Base-by-base conservation (phyloP, 176 grass and related monocot genomes). In the Lolium rigidum region DNA sequence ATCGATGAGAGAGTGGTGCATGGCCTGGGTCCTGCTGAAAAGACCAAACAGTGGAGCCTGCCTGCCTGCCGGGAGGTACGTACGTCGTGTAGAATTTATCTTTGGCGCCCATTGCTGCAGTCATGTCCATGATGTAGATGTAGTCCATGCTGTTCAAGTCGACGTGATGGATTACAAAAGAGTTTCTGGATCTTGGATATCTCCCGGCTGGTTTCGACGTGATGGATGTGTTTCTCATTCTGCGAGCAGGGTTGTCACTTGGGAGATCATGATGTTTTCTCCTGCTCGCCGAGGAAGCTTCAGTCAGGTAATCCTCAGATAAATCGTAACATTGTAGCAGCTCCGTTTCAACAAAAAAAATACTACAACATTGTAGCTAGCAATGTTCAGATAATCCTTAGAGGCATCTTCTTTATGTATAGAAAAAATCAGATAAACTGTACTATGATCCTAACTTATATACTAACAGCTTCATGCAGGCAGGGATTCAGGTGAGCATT, bases 91-190 rank as follows among this genome's bases (percentile, higher is more conserved):
- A 21, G 12, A 38, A 10, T 60, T 52, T 39, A 21, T 76, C 63
- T 24, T 63, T 8, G 43, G 26, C 11, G 26, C 3, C 20, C 31
- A 55, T 85, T 66, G 65, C 18, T 15, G 84, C 66, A 62, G 24
- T 38, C 51, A 0, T 49, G 56, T 74, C 82, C 17, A 63, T 31
- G 59, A 58, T 77, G 73, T 80, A 43, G 31, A 35, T 35, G 31
- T 0, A 35, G 55, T 74, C 82, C 17, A 63, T 28, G 58, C 71
- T 76, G 73, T 80, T 73, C 66, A 26, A 62, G 16, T 18, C 54
- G 67, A 73, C 31, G 76, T 26, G 77, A 86, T 50, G 20, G 84
- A 18, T 62, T 86, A 56, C 9, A 24, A n/a, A 70, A 70, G 18
- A 25, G 55, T 80, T 80, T 73, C 54, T 71, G 17, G 66, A 39